phyloP scores from a whole-genome alignment of 768 basidiomycete genomes.

The Pulveroboletus sp. region DNA sequence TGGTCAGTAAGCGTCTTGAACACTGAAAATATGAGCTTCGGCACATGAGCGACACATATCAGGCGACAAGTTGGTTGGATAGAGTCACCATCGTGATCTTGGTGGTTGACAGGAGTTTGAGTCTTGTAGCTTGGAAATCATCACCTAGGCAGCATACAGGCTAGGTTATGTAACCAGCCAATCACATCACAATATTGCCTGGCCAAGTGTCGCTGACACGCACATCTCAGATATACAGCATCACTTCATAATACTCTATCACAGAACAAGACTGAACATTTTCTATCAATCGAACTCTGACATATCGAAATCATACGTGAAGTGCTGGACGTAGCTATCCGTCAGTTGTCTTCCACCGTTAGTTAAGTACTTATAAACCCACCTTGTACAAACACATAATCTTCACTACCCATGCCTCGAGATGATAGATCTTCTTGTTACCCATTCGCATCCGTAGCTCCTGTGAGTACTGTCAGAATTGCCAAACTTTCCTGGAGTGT shows the following conservation, averaged over 20 bases:
- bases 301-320: conserved; percentile 33
- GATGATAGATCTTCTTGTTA: conserved; percentile 90
- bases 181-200: too few relatives aligned
- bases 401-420: conserved; percentile 97
- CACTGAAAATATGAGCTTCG: conserved; percentile 87
- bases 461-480: conserved; percentile 37
- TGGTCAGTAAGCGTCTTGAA: conserved; percentile 99
- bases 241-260: neutral
- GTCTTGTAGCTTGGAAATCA: too few relatives aligned
- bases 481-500: neutral
- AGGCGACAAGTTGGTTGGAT: neutral
- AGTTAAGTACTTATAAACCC: neutral
- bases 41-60: conserved; percentile 7
- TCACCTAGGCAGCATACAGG: too few relatives aligned
- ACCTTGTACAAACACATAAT: conserved; percentile 92
- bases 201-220: too few relatives aligned
- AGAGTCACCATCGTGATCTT: conserved; percentile 25
- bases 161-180: conserved; percentile 4
- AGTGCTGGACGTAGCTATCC: conserved; percentile 19
- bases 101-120: neutral
- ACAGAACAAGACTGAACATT: neutral
- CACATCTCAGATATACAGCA: too few relatives aligned
- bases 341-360: neutral
- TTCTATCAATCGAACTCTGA: conserved; percentile 30
- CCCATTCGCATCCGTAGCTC: conserved; percentile 96